These are phyloP conservation scores for Verticillium zaregamsianum DNA, from an alignment of 2,329 filamentous ascomycete genomes.

Conservation along the genomic window DNA sequence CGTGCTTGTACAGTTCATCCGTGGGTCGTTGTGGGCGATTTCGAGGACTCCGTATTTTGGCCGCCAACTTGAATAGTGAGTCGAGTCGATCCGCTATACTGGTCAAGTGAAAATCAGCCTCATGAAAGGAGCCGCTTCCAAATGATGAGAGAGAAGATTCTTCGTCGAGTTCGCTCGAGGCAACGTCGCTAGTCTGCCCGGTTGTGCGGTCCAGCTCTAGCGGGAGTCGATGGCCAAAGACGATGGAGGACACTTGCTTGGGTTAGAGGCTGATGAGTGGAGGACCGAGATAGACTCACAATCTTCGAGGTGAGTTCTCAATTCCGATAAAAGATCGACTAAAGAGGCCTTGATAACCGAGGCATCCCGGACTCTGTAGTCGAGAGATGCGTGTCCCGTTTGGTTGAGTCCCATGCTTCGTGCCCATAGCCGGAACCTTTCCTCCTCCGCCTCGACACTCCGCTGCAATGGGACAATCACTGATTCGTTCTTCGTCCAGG, in stretches of 20 bases:
- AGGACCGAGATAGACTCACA: background rate
- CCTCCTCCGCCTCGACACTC: background rate
- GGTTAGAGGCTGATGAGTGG: background rate
- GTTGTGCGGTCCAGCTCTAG: background rate
- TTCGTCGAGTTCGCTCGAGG: background rate
- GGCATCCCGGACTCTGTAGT: constrained; percentile 14
- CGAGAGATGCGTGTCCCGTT: constrained; percentile 13
- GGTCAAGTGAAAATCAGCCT: constrained; percentile 3
- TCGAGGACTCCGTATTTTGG: constrained; percentile 10
- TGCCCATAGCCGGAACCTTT: constrained; percentile 10
- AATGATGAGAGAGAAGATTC: constrained; percentile 1
- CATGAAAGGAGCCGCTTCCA: background rate
- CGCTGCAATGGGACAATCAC: background rate
- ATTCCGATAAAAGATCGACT: constrained; percentile 3
- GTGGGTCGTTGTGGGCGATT: constrained; percentile 9
- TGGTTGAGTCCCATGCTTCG: constrained; percentile 10
- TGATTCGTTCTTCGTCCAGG: background rate
- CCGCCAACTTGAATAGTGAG: constrained; percentile 7
- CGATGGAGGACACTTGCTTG: constrained; percentile 2
- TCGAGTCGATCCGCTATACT: constrained; percentile 3
- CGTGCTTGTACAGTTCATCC: constrained; percentile 8
- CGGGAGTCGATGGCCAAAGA: background rate
- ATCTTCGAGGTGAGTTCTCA: constrained; percentile 6
- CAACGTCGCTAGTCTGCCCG: background rate
- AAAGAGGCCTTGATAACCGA: constrained; percentile 7